Base-by-base conservation (phyloP, 208 protist genomes). In the Porcisia deanei region DNA sequence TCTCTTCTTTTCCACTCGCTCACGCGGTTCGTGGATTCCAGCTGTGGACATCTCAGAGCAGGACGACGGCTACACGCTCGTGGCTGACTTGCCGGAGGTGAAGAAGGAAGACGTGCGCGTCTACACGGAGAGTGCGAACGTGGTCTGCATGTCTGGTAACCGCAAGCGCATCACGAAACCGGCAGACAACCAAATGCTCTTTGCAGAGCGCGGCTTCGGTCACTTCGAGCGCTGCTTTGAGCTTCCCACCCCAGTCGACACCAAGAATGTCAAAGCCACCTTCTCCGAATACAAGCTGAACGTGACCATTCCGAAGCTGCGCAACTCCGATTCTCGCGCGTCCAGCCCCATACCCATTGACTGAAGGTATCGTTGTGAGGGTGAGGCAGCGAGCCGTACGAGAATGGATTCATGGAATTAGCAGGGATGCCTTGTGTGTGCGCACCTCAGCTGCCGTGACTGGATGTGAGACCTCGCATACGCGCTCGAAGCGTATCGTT, bases 201-300 rank as follows among this genome's bases (percentile, higher is more conserved):
- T 93, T 34, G 69, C 72, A 2, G 92, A 96, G 80, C 90, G 92
- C 60, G 87, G 85, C 1, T 45, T 52, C 55, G 89, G 90, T 20
- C 77, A 85, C 22, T 96, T 96, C 72, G 87, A 94, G 77, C 89
- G 92, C 41, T 96, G 92, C 79, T 84, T 96, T 53, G 81, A 91
- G 9, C 75, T 96, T 25, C 84, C 84, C 6, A 65, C 80, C 10
- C 60, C 53, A 7, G 43, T 94, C 47, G 81, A 81, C 16, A 78
- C 86, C 60, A 52, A 64, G 14, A 75, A 67, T 6, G 72, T 96
- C 25, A 85, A 88, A 75, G 92, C 92, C 7, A 83, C 37, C n/a
- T 85, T 93, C 64, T 79, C 68, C 9, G 73, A 93, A 71, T n/a
- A 80, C 1, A 80, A 86, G 57, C 90, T 96, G 9, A 75, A 70